These are phyloP conservation scores for Pestalotiopsis sp. DNA, from an alignment of 2,329 filamentous ascomycete species.

Conservation along the genomic window DNA sequence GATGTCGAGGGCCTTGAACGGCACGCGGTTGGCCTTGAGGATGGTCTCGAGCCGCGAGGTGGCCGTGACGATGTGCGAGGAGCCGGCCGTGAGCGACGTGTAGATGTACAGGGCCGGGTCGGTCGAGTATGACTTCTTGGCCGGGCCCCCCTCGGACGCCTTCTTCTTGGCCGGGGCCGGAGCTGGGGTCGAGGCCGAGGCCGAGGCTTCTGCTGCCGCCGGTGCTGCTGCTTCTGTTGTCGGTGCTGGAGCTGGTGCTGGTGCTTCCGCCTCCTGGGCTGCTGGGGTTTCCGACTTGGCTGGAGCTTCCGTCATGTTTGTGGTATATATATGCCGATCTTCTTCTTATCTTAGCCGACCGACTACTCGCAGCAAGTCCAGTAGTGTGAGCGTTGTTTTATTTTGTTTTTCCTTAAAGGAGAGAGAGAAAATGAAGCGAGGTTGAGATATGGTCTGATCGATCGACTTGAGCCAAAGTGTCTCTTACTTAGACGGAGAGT, in stretches of 20 bases:
- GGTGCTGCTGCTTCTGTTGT: neutral
- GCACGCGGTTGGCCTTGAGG: constrained; percentile 89
- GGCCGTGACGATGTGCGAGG: constrained; percentile 93
- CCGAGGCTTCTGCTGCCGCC: neutral
- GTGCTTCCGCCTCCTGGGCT: neutral
- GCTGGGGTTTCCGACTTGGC: neutral
- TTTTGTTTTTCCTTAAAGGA: neutral
- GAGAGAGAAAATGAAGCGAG: neutral
- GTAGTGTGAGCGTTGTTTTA: too few species aligned
- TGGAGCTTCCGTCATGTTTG: neutral
- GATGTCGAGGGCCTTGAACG: constrained; percentile 90
- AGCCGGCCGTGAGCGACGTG: constrained; percentile 93
- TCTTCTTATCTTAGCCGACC: neutral
- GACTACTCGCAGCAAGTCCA: neutral
- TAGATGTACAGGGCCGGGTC: constrained; percentile 88
- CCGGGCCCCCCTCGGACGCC: neutral
- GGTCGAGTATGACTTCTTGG: constrained; percentile 46
- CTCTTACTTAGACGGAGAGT: neutral
- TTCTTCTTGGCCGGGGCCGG: neutral
- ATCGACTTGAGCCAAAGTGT: neutral
- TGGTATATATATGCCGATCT: neutral
- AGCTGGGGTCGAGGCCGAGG: neutral
- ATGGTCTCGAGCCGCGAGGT: constrained; percentile 96
- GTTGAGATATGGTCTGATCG: neutral
- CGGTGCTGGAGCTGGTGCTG: neutral